Base-by-base conservation (phyloP, 345 rosid species). In the Cardamine occulta region DNA sequence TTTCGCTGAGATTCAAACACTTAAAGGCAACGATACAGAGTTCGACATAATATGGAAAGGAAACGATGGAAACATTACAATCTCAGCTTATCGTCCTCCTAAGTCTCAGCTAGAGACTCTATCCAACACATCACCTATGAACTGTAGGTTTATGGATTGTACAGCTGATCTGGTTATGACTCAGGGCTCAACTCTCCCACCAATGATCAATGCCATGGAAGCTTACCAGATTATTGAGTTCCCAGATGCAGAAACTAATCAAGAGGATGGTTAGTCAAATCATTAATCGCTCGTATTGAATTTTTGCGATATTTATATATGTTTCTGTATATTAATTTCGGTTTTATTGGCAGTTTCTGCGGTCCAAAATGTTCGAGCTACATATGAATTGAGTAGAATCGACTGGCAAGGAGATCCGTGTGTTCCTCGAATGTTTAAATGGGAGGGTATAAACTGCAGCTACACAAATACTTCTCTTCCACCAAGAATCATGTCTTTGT, bases 361-460 rank as follows among this genome's bases (percentile, higher is more conserved):
- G 2, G 53, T 88, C 4, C 70, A 13, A 24, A 73, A 68, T 32
- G 74, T 86, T 70, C 71, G 77, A 74, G 68, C 80, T 11, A 26
- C 71, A 0, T 85, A 85, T 42, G 77, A 80, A 40, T 10, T 82
- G n/a, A 54, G 7, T 24, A 73, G 14, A 28, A 70, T 58, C 13
- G 66, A 67, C 59, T 86, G 84, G 89, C 81, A 84, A 74, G 87
- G 87, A 66, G 89, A 86, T 82, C 86, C 86, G 1, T 81, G 84
- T 3, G 48, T 57, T 18, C 85, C 84, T 23, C 31, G 7, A 18
- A 4, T 4, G 15, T 75, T 49, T 68, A 7, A 9, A 34, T 74
- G 77, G 77, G 72, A 80, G 6, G 86, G 87, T 29, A 54, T 84
- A 18, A 67, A 77, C 1, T 86, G 86, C 79, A 73, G 68, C 86